These are phyloP conservation scores for Aspergillus sp. DNA, from an alignment of 2,329 filamentous ascomycete species.

Conservation along the genomic window DNA sequence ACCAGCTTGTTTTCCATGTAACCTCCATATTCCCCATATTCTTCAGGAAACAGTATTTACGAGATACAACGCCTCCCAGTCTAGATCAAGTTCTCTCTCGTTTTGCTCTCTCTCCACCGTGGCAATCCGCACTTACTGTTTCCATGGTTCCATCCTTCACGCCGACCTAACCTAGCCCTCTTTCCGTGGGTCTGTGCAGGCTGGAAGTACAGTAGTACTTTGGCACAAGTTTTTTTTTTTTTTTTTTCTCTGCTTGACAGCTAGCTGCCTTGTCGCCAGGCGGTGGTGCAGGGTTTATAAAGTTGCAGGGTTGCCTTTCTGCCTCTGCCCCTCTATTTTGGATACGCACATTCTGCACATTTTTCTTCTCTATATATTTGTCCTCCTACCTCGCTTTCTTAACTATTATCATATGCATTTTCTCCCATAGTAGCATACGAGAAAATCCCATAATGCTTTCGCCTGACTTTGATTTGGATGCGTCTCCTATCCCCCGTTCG, in stretches of 20 bases:
- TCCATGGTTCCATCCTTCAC: background rate
- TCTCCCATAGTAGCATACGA: background rate
- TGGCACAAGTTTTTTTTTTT: background rate
- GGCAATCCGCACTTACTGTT: background rate
- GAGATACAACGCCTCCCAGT: too few relatives aligned
- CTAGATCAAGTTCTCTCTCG: background rate
- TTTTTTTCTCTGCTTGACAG: background rate
- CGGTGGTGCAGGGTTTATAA: background rate
- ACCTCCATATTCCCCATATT: background rate
- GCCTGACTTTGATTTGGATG: slow-evolving; percentile 25
- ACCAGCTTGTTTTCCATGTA: background rate
- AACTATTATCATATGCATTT: background rate
- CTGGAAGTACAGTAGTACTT: background rate
- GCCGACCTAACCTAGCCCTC: background rate
- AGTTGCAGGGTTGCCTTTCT: background rate
- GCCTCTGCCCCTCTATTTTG: background rate
- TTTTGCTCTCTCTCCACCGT: background rate
- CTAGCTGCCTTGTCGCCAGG: background rate
- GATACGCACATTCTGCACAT: background rate
- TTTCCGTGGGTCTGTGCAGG: background rate
- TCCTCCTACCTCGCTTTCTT: background rate
- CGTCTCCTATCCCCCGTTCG: slow-evolving; percentile 28
- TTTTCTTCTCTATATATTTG: background rate
- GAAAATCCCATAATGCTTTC: slow-evolving; percentile 11
- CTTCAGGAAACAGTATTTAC: too few relatives aligned